A percentile compares a stretch with the other conserved stretches of the same genome.
Evolutionary conservation across 768 basidiomycete genomes (phyloP).

Genomic region (Hirschioporus abietinus): DNA sequence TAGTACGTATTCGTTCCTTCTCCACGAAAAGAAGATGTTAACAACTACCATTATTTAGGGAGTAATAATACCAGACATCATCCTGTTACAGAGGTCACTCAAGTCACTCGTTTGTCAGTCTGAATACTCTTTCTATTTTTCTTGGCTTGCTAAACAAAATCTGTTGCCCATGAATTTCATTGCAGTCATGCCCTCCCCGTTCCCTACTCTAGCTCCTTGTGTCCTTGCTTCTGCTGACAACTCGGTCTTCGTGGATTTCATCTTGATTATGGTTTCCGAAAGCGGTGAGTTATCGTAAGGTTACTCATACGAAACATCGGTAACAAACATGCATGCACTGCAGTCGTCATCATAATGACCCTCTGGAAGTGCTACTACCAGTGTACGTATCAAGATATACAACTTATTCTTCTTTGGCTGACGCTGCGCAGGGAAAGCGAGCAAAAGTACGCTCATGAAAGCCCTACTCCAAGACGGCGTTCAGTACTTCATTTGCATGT

Average conservation of each 20-base stretch:
- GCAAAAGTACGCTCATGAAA: constrained; percentile 5
- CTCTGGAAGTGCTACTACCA: not conserved
- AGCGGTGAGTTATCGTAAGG: not conserved
- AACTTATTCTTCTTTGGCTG: not conserved
- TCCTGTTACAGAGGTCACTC: constrained; percentile 9
- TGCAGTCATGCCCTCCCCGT: not conserved
- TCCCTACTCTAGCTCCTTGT: constrained; percentile 5
- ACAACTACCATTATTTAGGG: not conserved
- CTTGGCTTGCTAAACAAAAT: not conserved
- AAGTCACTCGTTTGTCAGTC: constrained; percentile 10
- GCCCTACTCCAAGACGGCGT: constrained; percentile 11
- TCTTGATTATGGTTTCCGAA: constrained; percentile 10
- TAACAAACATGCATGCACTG: not conserved
- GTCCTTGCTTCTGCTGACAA: constrained; percentile 4
- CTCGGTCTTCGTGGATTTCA: constrained; percentile 9
- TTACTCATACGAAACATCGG: not conserved
- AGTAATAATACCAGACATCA: constrained; percentile 3
- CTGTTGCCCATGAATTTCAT: not conserved
- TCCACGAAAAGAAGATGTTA: not conserved
- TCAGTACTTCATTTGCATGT: constrained; percentile 11
- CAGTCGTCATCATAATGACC: constrained; percentile 7
- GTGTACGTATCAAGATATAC: not conserved
- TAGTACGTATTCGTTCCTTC: not conserved
- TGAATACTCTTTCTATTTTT: not conserved
- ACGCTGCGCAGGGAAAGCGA: not conserved